These are phyloP conservation scores for Xylariaceae sp. DNA, from an alignment of 2,329 filamentous ascomycete species.

Conservation along the genomic window DNA sequence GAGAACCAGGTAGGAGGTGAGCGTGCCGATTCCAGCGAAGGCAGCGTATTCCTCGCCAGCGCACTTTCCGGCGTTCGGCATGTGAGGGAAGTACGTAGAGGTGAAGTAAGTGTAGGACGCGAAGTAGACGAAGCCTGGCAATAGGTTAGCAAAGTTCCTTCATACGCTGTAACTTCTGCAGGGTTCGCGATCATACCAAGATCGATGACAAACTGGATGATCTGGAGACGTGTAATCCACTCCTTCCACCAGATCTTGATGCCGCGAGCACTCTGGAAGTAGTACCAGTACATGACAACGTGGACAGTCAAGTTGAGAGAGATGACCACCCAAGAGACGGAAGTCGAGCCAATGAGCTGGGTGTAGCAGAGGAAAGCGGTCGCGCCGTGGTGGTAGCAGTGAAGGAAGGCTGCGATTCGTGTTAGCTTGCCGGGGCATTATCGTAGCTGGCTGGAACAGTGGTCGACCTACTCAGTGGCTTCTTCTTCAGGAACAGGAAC, in stretches of 20 bases:
- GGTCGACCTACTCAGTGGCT: slow-evolving; percentile 69
- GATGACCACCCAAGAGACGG: slow-evolving; percentile 94
- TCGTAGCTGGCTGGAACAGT: neutral
- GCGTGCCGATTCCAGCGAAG: slow-evolving; percentile 82
- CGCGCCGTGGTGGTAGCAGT: slow-evolving; percentile 97
- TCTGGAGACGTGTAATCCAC: slow-evolving; percentile 97
- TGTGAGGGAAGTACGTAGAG: slow-evolving; percentile 77
- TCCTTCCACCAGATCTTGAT: slow-evolving; percentile 99
- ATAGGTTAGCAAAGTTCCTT: slow-evolving; percentile 18
- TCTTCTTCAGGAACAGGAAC: slow-evolving; percentile 99
- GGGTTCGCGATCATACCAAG: slow-evolving; percentile 60
- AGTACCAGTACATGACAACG: slow-evolving; percentile 99
- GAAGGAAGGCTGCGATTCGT: slow-evolving; percentile 67
- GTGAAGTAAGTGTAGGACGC: slow-evolving; percentile 99
- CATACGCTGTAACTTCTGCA: neutral
- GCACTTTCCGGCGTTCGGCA: slow-evolving; percentile 80
- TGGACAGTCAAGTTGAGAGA: slow-evolving; percentile 88
- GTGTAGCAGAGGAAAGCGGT: slow-evolving; percentile 97
- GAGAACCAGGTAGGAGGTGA: slow-evolving; percentile 91
- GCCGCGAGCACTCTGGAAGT: slow-evolving; percentile 96
- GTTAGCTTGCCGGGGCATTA: slow-evolving; percentile 3
- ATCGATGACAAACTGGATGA: slow-evolving; percentile 94
- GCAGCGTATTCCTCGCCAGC: slow-evolving; percentile 96
- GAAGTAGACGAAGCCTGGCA: slow-evolving; percentile 89
- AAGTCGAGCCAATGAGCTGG: slow-evolving; percentile 85